These are phyloP conservation scores for Macrophomina tecta DNA, from an alignment of 2,329 filamentous ascomycete genomes.

Conservation along the genomic window DNA sequence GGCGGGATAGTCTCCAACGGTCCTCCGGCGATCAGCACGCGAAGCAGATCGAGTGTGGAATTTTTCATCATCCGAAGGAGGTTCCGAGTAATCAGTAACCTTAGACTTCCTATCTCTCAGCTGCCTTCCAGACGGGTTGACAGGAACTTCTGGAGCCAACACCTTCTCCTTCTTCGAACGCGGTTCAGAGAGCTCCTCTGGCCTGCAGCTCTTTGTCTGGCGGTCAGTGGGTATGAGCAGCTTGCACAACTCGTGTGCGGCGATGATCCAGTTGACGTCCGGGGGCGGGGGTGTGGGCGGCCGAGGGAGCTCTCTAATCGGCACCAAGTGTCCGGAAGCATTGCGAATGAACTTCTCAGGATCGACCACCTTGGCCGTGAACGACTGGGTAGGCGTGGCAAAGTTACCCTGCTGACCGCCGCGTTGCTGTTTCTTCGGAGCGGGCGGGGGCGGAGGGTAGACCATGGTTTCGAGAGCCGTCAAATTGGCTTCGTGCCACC, in stretches of 20 bases:
- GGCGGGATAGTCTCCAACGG: constrained; percentile 37
- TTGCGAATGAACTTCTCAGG: constrained; percentile 68
- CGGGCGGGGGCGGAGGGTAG: constrained; percentile 43
- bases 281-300: constrained; percentile 73
- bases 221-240: constrained; percentile 78
- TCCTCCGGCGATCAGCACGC: constrained; percentile 43
- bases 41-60: constrained; percentile 35
- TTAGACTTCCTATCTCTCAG: constrained; percentile 72
- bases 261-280: constrained; percentile 83
- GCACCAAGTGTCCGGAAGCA: constrained; percentile 58
- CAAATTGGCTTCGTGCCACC: constrained; percentile 51
- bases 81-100: constrained; percentile 57
- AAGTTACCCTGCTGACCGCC: constrained; percentile 71
- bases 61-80: constrained; percentile 50
- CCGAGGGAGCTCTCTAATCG: constrained; percentile 38
- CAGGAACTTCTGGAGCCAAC: constrained; percentile 44
- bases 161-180: constrained; percentile 63
- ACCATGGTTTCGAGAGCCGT: constrained; percentile 43
- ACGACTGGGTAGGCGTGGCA: constrained; percentile 86
- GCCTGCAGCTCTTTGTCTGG: constrained; percentile 75
- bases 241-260: constrained; percentile 82
- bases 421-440: constrained; percentile 67
- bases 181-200: constrained; percentile 73
- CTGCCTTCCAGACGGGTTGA: constrained; percentile 60
- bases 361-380: constrained; percentile 77